These are phyloP conservation scores for Penicillium odoratum DNA, from an alignment of 495 filamentous ascomycete genomes.

Conservation along the genomic window DNA sequence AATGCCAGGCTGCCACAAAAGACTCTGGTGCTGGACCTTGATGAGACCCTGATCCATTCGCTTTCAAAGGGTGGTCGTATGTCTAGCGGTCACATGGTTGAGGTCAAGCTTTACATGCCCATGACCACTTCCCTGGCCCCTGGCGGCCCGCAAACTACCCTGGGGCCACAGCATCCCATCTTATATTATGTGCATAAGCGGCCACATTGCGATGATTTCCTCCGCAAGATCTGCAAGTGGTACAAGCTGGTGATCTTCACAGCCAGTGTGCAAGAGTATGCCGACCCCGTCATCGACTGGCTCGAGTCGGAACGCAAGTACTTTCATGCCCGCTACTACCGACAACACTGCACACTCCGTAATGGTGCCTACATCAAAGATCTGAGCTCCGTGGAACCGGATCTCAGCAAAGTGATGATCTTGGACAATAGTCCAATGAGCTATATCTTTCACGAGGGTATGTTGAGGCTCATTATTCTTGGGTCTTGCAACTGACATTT, in stretches of 20 bases:
- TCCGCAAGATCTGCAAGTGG: conserved; percentile 94
- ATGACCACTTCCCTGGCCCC: conserved; percentile 59
- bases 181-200: conserved; percentile 98
- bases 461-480: conserved; percentile 1
- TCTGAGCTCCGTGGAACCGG: conserved; percentile 90
- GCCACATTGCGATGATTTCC: conserved; percentile 94
- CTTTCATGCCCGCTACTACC: conserved; percentile 87
- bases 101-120: conserved; percentile 79
- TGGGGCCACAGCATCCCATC: conserved; percentile 91
- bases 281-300: conserved; percentile 98
- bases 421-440: conserved; percentile 97
- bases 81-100: conserved; percentile 97
- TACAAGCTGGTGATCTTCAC: conserved; percentile 98
- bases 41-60: conserved; percentile 96
- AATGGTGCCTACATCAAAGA: conserved; percentile 98
- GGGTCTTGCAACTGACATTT: conserved; percentile 10
- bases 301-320: conserved; percentile 94
- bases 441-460: conserved; percentile 98
- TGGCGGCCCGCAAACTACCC: conserved; percentile 59
- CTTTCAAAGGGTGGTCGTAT: conserved; percentile 94
- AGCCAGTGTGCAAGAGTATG: conserved; percentile 96
- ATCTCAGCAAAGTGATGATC: conserved; percentile 96
- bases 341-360: conserved; percentile 93
- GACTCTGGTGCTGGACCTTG: conserved; percentile 91
- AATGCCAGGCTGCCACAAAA: conserved; percentile 63